Percentiles rank a stretch among this genome's conserved stretches.
Evolutionary conservation across 441 rosid genomes (phyloP).

Genomic region (Syzygium malaccense): DNA sequence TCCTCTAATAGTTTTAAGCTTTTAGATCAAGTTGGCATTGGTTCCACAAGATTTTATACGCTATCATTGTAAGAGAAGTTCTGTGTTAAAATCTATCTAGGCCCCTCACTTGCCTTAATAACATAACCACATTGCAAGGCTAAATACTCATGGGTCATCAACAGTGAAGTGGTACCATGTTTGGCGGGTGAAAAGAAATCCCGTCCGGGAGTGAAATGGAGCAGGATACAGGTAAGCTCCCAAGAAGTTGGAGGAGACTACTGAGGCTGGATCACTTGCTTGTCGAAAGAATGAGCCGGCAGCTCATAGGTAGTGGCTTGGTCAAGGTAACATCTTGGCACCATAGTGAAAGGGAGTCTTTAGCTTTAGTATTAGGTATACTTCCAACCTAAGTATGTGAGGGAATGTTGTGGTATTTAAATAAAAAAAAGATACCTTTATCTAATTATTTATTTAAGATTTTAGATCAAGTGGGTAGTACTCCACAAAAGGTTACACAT

Average conservation of each 20-base stretch:
- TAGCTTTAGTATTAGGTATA: not conserved
- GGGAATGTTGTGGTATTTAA: not conserved
- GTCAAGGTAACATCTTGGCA: not conserved
- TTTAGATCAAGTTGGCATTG: not conserved
- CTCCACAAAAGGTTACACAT: not conserved
- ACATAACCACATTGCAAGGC: not conserved
- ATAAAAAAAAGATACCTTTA: not conserved
- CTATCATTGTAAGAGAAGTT: not conserved
- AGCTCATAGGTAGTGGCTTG: not conserved
- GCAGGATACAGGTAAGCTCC: not conserved
- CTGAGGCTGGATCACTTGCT: not conserved
- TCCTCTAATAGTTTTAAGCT: not conserved
- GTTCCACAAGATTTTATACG: not conserved
- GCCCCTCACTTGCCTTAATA: not conserved
- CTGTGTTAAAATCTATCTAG: not conserved
- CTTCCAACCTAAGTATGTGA: not conserved
- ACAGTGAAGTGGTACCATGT: not conserved
- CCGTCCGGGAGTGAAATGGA: not conserved
- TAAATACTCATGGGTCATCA: not conserved
- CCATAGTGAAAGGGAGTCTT: not conserved
- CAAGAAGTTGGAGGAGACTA: not conserved
- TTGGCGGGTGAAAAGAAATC: not conserved
- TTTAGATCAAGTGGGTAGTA: not conserved
- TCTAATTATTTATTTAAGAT: not conserved
- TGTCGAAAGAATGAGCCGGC: not conserved